Percentiles rank a stretch among this genome's conserved stretches.
These are phyloP conservation scores for Eucalyptus lansdowneana DNA, from an alignment of 345 rosid species.

Conservation along the genomic window DNA sequence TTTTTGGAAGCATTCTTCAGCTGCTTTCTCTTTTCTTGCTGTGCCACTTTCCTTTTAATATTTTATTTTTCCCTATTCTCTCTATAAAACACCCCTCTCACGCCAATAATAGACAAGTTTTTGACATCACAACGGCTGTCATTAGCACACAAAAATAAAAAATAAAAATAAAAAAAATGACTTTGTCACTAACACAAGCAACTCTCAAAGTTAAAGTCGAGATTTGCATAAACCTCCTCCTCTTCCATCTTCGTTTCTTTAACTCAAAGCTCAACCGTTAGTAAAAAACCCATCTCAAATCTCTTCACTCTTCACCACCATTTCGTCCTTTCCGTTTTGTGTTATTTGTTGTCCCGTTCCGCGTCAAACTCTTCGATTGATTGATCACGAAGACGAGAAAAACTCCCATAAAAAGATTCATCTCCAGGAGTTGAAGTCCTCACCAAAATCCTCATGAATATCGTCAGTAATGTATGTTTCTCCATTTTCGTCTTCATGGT, in stretches of 20 bases:
- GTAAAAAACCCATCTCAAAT: not conserved
- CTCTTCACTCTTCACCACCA: not conserved
- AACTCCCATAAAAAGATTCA: not conserved
- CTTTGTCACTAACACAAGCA: not conserved
- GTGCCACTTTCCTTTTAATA: not conserved
- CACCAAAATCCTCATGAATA: not conserved
- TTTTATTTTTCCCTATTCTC: not conserved
- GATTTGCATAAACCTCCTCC: not conserved
- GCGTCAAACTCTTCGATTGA: not conserved
- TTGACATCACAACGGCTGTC: not conserved
- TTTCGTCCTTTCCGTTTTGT: not conserved
- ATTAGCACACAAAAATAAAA: no score
- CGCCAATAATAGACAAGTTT: not conserved
- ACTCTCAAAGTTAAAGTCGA: not conserved
- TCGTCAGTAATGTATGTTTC: not conserved
- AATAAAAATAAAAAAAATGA: no score
- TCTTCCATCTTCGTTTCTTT: not conserved
- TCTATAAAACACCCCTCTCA: not conserved
- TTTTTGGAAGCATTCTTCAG: not conserved
- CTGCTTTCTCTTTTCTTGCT: not conserved
- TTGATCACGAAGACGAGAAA: not conserved
- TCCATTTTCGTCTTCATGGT: not conserved
- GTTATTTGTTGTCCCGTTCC: not conserved
- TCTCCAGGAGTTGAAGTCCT: not conserved
- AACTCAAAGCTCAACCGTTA: not conserved